Evolutionary conservation across 1,284 basidiomycete species (phyloP).

Genomic region (Microbotryomycetes sp.): DNA sequence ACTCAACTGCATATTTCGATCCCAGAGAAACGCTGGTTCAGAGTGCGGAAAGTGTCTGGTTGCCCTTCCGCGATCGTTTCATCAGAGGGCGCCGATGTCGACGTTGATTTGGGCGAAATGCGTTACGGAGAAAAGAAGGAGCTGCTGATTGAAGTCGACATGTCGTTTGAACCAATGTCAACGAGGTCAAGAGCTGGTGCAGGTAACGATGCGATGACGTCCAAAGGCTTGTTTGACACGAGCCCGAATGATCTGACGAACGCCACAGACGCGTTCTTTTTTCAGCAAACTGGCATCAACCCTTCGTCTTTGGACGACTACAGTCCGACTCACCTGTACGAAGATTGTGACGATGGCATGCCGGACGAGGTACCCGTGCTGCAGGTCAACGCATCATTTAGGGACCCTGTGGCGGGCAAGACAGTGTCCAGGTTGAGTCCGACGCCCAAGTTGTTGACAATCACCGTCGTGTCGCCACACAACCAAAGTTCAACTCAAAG

Average conservation of each 20-base stretch:
- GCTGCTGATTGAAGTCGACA: conserved; percentile 87
- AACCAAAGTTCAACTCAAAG: conserved; percentile 18
- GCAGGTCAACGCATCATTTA: conserved; percentile 78
- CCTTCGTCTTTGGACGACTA: conserved; percentile 56
- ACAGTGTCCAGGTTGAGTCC: conserved; percentile 68
- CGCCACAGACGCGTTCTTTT: conserved; percentile 38
- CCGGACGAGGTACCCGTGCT: conserved; percentile 75
- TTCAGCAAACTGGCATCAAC: conserved; percentile 32
- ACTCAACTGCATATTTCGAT: conserved; percentile 90
- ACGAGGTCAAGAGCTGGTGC: not conserved
- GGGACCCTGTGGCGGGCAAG: conserved; percentile 73
- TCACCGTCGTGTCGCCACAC: conserved; percentile 65
- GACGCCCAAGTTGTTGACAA: conserved; percentile 78
- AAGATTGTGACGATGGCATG: conserved; percentile 49
- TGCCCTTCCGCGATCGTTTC: conserved; percentile 74
- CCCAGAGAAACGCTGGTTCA: conserved; percentile 70
- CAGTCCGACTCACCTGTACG: conserved; percentile 21
- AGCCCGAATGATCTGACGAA: conserved; percentile 18
- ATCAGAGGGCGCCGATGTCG: conserved; percentile 81
- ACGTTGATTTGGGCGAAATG: conserved; percentile 88
- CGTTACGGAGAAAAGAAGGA: conserved; percentile 86
- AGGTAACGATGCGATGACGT: not conserved
- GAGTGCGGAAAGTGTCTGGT: conserved; percentile 82
- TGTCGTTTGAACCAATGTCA: too few relatives aligned
- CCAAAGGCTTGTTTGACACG: not conserved